These are phyloP conservation scores for Schwanniomyces pseudopolymorphus DNA, from an alignment of 805 yeast species.

Conservation along the genomic window DNA sequence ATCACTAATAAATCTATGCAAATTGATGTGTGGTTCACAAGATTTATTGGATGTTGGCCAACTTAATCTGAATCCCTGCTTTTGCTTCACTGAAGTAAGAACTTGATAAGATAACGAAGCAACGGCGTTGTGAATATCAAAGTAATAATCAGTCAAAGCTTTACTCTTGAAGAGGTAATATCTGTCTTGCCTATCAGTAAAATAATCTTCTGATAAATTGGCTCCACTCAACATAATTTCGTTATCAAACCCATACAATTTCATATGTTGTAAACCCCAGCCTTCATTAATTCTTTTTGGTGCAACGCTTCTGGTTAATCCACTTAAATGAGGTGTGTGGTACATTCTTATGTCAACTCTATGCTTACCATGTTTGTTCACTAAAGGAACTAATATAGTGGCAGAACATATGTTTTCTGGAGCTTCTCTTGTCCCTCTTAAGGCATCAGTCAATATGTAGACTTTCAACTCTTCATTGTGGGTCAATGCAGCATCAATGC, in stretches of 20 bases:
- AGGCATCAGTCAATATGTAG: slow-evolving; percentile 76
- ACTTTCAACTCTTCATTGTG: slow-evolving; percentile 64
- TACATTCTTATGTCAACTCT: slow-evolving; percentile 82
- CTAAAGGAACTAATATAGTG: slow-evolving; percentile 64
- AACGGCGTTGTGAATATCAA: slow-evolving; percentile 64
- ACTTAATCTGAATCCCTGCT: slow-evolving; percentile 52
- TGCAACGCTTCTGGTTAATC: slow-evolving; percentile 58
- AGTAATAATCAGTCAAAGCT: slow-evolving; percentile 69
- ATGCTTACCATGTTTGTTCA: slow-evolving; percentile 57
- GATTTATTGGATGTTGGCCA: slow-evolving; percentile 77
- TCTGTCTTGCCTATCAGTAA: slow-evolving; percentile 92
- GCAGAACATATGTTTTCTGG: slow-evolving; percentile 75
- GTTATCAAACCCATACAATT: slow-evolving; percentile 90
- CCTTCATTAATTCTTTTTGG: slow-evolving; percentile 92
- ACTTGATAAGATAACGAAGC: slow-evolving; percentile 71
- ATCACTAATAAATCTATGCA: slow-evolving; percentile 51
- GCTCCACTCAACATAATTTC: slow-evolving; percentile 90
- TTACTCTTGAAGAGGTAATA: slow-evolving; percentile 69
- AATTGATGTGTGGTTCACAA: slow-evolving; percentile 63
- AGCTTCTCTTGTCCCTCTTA: slow-evolving; percentile 90
- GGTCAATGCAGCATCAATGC: slow-evolving; percentile 59
- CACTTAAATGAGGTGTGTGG: slow-evolving; percentile 83
- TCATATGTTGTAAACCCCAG: slow-evolving; percentile 95
- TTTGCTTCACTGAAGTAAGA: slow-evolving; percentile 37
- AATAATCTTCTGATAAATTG: slow-evolving; percentile 86